Conservation (phyloP, 1,284 basidiomycete species). For the Cutaneotrichosporon sp. region DNA sequence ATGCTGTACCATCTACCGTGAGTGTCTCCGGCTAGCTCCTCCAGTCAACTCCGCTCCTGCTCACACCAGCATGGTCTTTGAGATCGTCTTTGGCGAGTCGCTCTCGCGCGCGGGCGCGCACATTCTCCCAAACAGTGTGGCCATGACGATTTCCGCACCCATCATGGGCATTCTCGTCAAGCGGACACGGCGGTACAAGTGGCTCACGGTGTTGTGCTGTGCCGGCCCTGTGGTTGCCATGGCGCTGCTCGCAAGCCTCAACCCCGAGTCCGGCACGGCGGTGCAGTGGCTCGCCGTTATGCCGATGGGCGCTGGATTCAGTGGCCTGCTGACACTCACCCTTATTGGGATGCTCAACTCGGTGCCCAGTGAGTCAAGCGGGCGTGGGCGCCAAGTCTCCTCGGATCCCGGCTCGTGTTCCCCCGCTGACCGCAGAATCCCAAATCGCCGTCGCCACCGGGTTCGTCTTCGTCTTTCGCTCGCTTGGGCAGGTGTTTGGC, state of each 20-base stretch:
- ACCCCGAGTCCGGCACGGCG: neutral
- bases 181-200: constrained; percentile 30
- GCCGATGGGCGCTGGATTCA: constrained; percentile 37
- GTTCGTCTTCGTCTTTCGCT: constrained; percentile 34
- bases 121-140: constrained; percentile 32
- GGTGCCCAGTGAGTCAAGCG: constrained; percentile 30
- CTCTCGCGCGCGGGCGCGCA: constrained; percentile 32
- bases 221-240: constrained; percentile 34
- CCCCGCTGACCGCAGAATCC: constrained; percentile 15
- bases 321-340: constrained; percentile 30
- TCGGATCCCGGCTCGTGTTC: too few species aligned
- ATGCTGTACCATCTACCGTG: constrained; percentile 39
- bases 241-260: constrained; percentile 22
- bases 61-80: constrained; percentile 29
- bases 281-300: constrained; percentile 17
- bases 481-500: constrained; percentile 36
- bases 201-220: constrained; percentile 28
- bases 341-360: constrained; percentile 33
- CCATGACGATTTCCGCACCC: constrained; percentile 34
- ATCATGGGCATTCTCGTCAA: constrained; percentile 30
- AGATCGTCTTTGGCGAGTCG: constrained; percentile 31
- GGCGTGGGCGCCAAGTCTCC: too few species aligned
- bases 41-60: neutral
- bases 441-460: constrained; percentile 34
- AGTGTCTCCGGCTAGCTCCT: too few species aligned